phyloP scores from a whole-genome alignment of 169 alveolate species.

The Eimeria tenella region DNA sequence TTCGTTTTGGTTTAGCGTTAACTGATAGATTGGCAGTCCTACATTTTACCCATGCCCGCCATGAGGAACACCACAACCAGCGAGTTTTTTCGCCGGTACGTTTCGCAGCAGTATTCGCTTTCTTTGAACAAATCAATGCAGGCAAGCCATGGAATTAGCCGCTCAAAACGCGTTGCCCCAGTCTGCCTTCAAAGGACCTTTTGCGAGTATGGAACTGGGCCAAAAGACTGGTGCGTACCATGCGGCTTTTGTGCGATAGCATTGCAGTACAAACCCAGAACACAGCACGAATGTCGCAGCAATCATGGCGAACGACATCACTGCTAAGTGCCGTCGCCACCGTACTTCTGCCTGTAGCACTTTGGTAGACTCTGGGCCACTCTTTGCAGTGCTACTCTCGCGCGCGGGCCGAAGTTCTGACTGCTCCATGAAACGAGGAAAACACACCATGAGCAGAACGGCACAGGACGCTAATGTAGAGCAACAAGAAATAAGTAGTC shows the following conservation, averaged over 20 bases:
- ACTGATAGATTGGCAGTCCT: too few species aligned
- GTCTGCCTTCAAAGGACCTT: slow-evolving; percentile 50
- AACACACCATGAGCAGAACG: not conserved
- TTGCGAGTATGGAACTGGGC: slow-evolving; percentile 50
- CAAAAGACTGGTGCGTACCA: slow-evolving; percentile 57
- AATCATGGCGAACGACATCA: slow-evolving; percentile 27
- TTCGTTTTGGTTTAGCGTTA: too few species aligned
- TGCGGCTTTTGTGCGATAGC: slow-evolving; percentile 47
- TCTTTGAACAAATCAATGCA: not conserved
- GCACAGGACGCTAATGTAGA: slow-evolving; percentile 56
- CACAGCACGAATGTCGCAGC: slow-evolving; percentile 38
- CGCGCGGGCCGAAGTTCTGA: not conserved
- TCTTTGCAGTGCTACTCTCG: not conserved
- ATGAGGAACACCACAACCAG: too few species aligned
- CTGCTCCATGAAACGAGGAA: not conserved
- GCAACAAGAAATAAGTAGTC: slow-evolving; percentile 29
- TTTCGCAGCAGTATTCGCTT: not conserved
- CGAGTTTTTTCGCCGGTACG: too few species aligned
- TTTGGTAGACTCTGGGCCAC: not conserved
- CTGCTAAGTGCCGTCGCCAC: slow-evolving; percentile 25
- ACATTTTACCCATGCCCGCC: too few species aligned
- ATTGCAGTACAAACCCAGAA: slow-evolving; percentile 67
- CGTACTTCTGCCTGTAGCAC: not conserved
- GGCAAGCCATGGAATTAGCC: not conserved
- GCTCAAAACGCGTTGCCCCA: slow-evolving; percentile 63